Evolutionary conservation across 2,329 filamentous ascomycete genomes (phyloP).

Genomic region (Fusarium pseudocircinatum): DNA sequence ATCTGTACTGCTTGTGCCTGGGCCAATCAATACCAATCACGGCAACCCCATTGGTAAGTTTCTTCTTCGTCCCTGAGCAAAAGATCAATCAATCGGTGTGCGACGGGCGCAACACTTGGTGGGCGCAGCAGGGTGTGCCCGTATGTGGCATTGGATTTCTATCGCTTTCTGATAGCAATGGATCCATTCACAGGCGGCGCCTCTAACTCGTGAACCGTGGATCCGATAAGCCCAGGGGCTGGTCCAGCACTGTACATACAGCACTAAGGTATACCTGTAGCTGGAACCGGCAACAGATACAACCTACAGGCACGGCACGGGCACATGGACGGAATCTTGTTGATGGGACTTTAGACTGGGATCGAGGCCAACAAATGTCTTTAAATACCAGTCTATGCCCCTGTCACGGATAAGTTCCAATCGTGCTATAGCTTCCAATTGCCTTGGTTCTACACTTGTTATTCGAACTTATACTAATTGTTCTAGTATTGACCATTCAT

Average conservation of each 20-base stretch:
- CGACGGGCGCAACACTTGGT: conserved; percentile 39
- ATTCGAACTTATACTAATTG: conserved; percentile 40
- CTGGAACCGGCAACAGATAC: conserved; percentile 1
- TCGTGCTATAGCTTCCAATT: conserved; percentile 16
- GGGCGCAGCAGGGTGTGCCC: conserved; percentile 30
- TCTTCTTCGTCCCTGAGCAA: conserved; percentile 20
- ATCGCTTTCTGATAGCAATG: conserved; percentile 37
- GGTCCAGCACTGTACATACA: neutral
- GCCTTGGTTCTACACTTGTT: conserved; percentile 14
- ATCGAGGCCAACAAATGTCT: conserved; percentile 11
- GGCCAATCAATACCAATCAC: conserved; percentile 36
- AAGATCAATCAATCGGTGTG: conserved; percentile 40
- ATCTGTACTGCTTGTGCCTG: conserved; percentile 2
- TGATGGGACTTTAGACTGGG: conserved; percentile 6
- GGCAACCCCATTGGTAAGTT: conserved; percentile 42
- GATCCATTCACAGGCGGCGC: conserved; percentile 16
- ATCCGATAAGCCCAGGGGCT: conserved; percentile 35
- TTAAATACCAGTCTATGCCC: conserved; percentile 33
- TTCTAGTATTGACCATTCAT: conserved; percentile 36
- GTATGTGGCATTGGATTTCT: conserved; percentile 25
- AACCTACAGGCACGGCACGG: conserved; percentile 15
- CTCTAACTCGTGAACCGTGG: conserved; percentile 30
- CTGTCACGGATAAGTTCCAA: conserved; percentile 13
- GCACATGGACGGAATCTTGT: conserved; percentile 16
- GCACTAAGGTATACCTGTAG: neutral